Conservation (phyloP, 2,329 filamentous ascomycete species). For the Aspergillus tanneri region DNA sequence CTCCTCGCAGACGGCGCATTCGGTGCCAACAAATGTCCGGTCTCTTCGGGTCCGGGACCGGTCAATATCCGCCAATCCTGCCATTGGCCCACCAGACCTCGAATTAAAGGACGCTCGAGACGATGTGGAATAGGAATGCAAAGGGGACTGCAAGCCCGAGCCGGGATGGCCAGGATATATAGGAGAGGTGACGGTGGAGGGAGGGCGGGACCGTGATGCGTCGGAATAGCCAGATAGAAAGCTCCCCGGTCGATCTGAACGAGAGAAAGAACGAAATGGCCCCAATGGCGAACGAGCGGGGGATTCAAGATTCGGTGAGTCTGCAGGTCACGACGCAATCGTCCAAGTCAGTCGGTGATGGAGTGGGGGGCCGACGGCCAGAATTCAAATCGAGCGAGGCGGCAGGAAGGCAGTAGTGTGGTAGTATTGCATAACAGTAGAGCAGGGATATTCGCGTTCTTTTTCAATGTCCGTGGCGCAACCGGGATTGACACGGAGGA, state of each 20-base stretch:
- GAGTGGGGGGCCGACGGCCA: conserved; percentile 10
- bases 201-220: conserved; percentile 24
- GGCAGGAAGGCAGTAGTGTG: conserved; percentile 13
- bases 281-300: conserved; percentile 34
- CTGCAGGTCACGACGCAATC: conserved; percentile 24
- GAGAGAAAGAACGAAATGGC: conserved; percentile 33
- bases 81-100: conserved; percentile 50
- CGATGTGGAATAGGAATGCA: conserved; percentile 26
- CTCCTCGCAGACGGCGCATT: conserved; percentile 96
- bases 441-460: conserved; percentile 8
- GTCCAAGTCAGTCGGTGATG: conserved; percentile 24
- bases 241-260: conserved; percentile 32
- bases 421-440: conserved; percentile 15
- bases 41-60: conserved; percentile 78
- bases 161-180: conserved; percentile 21
- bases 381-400: conserved; percentile 3
- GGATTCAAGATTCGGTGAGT: conserved; percentile 31
- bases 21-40: conserved; percentile 89
- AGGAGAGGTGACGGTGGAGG: conserved; percentile 25
- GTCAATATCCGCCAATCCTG: conserved; percentile 70
- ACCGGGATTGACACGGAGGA: conserved; percentile 7
- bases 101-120: conserved; percentile 40
- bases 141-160: conserved; percentile 17
- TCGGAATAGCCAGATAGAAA: conserved; percentile 30
- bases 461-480: conserved; percentile 13